Evolutionary conservation across 2,329 filamentous ascomycete species (phyloP).

Genomic region (Curvularia sp.): DNA sequence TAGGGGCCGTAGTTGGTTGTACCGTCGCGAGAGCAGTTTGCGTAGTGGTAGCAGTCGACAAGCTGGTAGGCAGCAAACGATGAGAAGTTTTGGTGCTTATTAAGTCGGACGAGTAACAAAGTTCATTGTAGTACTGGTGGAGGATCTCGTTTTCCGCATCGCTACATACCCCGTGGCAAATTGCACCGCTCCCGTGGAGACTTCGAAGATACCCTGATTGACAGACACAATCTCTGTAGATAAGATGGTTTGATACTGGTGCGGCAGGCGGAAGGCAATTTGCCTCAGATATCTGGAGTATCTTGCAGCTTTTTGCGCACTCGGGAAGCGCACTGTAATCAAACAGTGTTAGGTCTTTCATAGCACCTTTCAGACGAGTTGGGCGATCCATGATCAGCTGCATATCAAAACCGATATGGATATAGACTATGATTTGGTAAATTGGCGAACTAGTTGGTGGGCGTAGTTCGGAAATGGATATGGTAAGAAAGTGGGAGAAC

Average conservation of each 20-base stretch:
- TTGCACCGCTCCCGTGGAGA: neutral
- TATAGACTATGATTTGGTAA: neutral
- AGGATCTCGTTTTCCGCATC: neutral
- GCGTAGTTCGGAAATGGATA: no score
- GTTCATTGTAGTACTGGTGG: neutral
- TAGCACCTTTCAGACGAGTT: neutral
- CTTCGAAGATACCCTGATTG: neutral
- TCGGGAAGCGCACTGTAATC: neutral
- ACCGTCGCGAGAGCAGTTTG: neutral
- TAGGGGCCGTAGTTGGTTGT: neutral
- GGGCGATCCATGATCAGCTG: neutral
- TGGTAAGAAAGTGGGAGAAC: neutral
- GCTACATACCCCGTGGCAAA: neutral
- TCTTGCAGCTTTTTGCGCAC: neutral
- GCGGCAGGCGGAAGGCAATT: neutral
- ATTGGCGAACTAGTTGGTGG: no score
- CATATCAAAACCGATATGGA: neutral
- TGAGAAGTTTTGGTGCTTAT: neutral
- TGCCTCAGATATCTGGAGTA: neutral
- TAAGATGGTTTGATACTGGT: neutral
- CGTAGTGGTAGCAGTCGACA: neutral
- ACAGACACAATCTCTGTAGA: neutral
- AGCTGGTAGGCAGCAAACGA: neutral
- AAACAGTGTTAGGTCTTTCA: neutral
- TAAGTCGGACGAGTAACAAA: neutral